Evolutionary conservation across 2,329 filamentous ascomycete genomes (phyloP).

Genomic region (Endocalyx cinctus): DNA sequence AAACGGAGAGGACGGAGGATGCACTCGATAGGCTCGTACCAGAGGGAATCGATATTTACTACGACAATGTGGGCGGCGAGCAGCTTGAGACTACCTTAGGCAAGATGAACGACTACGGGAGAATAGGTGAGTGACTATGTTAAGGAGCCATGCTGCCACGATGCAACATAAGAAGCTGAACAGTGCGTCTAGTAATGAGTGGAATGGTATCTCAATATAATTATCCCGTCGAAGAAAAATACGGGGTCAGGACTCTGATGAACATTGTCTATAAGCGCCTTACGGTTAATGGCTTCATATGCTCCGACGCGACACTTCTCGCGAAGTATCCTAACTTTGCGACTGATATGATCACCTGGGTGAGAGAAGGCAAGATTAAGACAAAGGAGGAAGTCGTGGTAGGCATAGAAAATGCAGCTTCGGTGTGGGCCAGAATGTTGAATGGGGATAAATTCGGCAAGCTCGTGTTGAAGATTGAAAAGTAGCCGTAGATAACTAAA

Average conservation of each 20-base stretch:
- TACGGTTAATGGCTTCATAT: conserved; percentile 9
- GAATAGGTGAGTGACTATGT: conserved; percentile 3
- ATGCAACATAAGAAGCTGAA: too few species aligned
- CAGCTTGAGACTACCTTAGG: conserved; percentile 34
- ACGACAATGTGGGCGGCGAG: conserved; percentile 50
- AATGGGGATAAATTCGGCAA: conserved; percentile 10
- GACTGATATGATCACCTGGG: conserved; percentile 4
- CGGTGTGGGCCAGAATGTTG: conserved; percentile 1
- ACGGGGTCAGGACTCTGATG: conserved; percentile 8
- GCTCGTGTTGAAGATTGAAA: conserved; percentile 3
- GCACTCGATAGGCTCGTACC: conserved; percentile 69
- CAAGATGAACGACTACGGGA: conserved; percentile 7
- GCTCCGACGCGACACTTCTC: conserved; percentile 2
- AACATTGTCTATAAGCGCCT: conserved; percentile 9
- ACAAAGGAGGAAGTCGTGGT: conserved; percentile 3
- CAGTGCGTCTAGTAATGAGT: conserved; percentile 8
- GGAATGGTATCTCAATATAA: conserved; percentile 11
- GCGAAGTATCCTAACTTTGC: conserved; percentile 1
- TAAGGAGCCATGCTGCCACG: too few species aligned
- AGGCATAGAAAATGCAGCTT: conserved; percentile 3
- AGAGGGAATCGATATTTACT: conserved; percentile 68
- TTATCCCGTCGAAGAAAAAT: conserved; percentile 4
- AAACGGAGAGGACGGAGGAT: conserved; percentile 67
- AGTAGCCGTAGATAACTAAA: too few species aligned
- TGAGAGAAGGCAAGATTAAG: conserved; percentile 10